phyloP scores from a whole-genome alignment of 176 grass and related monocot species.

The Puya raimondii region DNA sequence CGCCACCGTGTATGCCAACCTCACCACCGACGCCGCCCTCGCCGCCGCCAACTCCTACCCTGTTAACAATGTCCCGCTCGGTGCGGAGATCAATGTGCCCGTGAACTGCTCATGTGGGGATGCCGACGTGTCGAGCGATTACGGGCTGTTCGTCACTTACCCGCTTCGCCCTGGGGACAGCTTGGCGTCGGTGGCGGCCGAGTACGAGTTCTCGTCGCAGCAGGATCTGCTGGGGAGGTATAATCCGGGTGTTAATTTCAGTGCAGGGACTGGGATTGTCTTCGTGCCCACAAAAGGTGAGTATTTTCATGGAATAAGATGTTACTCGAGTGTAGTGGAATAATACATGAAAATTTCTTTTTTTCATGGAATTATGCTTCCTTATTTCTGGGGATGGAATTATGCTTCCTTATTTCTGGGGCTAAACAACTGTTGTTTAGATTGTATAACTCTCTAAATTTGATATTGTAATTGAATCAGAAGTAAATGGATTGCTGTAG shows the following conservation, averaged over 20 bases:
- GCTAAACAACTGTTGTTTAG: not conserved
- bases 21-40: conserved; percentile 11
- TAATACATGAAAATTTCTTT: not conserved
- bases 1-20: conserved; percentile 1
- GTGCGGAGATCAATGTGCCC: not conserved
- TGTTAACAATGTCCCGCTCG: not conserved
- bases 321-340: not conserved
- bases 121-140: conserved; percentile 3
- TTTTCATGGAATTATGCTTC: no score
- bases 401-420: not conserved
- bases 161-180: conserved; percentile 12
- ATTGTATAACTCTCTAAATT: no score
- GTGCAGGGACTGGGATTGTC: not conserved
- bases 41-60: not conserved
- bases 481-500: not conserved
- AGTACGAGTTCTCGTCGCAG: not conserved
- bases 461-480: not conserved
- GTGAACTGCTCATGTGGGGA: conserved; percentile 23
- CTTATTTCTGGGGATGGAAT: not conserved
- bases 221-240: conserved; percentile 16
- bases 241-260: conserved; percentile 11
- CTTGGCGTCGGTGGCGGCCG: conserved; percentile 6
- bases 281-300: conserved; percentile 22
- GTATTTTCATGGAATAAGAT: not conserved
- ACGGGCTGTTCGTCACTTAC: conserved; percentile 21